A percentile compares a stretch with the other conserved stretches of the same genome.
These are phyloP conservation scores for Colletotrichum australisinense DNA, from an alignment of 2,329 filamentous ascomycete species.

Conservation along the genomic window DNA sequence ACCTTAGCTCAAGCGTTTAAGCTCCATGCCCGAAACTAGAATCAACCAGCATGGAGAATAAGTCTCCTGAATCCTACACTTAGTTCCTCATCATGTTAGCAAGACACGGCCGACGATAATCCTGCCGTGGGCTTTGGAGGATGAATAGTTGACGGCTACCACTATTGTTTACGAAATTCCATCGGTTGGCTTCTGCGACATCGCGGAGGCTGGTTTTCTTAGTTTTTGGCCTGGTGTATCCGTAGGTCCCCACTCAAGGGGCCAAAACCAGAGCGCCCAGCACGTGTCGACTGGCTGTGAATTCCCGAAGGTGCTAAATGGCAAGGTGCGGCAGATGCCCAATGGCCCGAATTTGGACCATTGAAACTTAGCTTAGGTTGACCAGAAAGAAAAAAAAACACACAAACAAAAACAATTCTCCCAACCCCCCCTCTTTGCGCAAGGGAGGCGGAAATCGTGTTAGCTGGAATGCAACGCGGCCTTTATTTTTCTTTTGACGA, in stretches of 20 bases:
- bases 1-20: background rate
- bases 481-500: background rate
- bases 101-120: background rate
- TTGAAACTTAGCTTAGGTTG: background rate
- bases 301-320: background rate
- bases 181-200: background rate
- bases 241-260: background rate
- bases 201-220: background rate
- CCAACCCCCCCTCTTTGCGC: slow-evolving; percentile 4
- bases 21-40: background rate
- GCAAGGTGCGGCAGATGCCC: background rate
- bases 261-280: background rate
- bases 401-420: slow-evolving; percentile 1
- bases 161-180: background rate
- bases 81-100: background rate
- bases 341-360: background rate
- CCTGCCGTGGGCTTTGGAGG: too few species aligned
- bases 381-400: background rate
- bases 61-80: background rate
- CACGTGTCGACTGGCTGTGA: background rate
- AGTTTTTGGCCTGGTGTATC: too few species aligned
- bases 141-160: background rate
- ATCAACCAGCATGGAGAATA: background rate
- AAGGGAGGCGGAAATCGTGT: background rate
- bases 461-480: background rate